Percentiles rank a stretch among this genome's conserved stretches.
Conservation (phyloP, 768 basidiomycete genomes). For the Astraeus odoratus region DNA sequence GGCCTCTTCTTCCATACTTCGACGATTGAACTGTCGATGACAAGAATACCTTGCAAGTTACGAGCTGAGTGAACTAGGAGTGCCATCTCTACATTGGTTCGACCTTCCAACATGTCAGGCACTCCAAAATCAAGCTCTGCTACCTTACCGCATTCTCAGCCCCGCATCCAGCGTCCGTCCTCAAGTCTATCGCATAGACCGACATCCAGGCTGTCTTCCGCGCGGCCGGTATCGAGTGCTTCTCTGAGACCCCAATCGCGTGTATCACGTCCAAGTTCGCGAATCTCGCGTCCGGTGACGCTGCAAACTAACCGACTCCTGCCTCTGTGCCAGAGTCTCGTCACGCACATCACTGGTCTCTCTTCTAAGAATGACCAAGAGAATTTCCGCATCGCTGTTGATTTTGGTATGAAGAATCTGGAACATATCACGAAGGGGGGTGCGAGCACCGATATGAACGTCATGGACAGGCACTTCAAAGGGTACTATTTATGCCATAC, state of each 20-base stretch:
- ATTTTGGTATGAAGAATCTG: conserved; percentile 51
- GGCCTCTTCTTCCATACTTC: too few relatives aligned
- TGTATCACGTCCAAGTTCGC: conserved; percentile 35
- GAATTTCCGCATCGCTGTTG: conserved; percentile 43
- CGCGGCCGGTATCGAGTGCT: conserved; percentile 38
- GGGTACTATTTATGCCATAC: conserved; percentile 43
- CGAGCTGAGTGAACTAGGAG: too few relatives aligned
- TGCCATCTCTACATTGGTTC: too few relatives aligned
- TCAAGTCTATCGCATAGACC: conserved; percentile 36
- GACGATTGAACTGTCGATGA: too few relatives aligned
- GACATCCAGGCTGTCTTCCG: conserved; percentile 41
- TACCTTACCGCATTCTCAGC: conserved; percentile 13
- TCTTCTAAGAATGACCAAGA: conserved; percentile 35
- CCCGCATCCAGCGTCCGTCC: conserved; percentile 23
- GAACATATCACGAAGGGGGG: conserved; percentile 55
- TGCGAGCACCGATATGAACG: conserved; percentile 47
- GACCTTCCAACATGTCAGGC: too few relatives aligned
- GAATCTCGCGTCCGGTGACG: conserved; percentile 45
- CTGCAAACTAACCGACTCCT: conserved; percentile 44
- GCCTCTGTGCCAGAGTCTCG: conserved; percentile 49
- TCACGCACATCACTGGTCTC: conserved; percentile 47
- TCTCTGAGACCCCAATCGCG: conserved; percentile 30
- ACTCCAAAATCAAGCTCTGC: conserved; percentile 13
- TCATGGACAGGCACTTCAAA: conserved; percentile 44
- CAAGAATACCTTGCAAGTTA: too few relatives aligned